These are phyloP conservation scores for Sarocladium oryzae DNA, from an alignment of 2,329 filamentous ascomycete species.

Conservation along the genomic window DNA sequence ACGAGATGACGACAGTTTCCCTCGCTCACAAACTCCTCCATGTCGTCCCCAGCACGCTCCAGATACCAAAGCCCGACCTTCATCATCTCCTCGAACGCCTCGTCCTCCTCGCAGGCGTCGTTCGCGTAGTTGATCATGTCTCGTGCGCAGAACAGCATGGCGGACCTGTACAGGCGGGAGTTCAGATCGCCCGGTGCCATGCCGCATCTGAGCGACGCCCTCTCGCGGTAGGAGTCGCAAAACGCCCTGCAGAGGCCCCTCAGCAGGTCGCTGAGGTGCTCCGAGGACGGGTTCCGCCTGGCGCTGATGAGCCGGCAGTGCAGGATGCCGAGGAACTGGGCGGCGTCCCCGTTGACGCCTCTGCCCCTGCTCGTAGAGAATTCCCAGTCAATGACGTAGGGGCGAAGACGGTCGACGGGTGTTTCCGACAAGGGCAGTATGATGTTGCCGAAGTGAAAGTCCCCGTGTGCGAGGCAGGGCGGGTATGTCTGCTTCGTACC, in stretches of 20 bases:
- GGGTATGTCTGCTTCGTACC: neutral
- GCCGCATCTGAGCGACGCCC: constrained; percentile 5
- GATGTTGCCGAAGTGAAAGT: constrained; percentile 11
- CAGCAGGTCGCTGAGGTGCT: neutral
- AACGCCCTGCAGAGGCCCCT: constrained; percentile 3
- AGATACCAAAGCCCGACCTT: constrained; percentile 8
- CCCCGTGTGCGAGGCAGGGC: constrained; percentile 9
- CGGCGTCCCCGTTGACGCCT: constrained; percentile 9
- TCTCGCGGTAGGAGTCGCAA: constrained; percentile 3
- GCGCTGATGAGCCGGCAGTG: constrained; percentile 10
- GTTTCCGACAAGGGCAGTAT: neutral
- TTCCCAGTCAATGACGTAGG: constrained; percentile 9
- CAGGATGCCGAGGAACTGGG: constrained; percentile 4
- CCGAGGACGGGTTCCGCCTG: neutral
- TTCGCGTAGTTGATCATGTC: constrained; percentile 9
- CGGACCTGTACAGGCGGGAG: constrained; percentile 7
- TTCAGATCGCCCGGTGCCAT: constrained; percentile 6
- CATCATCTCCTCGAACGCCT: constrained; percentile 2
- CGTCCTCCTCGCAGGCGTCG: constrained; percentile 6
- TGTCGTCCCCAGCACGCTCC: constrained; percentile 5
- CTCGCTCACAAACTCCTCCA: constrained; percentile 9
- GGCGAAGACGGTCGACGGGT: neutral
- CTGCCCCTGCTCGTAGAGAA: constrained; percentile 9
- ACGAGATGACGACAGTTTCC: neutral
- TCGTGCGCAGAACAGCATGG: constrained; percentile 9